These are phyloP conservation scores for Breviolum minutum DNA, from an alignment of 73 alveolate genomes.

Conservation along the genomic window DNA sequence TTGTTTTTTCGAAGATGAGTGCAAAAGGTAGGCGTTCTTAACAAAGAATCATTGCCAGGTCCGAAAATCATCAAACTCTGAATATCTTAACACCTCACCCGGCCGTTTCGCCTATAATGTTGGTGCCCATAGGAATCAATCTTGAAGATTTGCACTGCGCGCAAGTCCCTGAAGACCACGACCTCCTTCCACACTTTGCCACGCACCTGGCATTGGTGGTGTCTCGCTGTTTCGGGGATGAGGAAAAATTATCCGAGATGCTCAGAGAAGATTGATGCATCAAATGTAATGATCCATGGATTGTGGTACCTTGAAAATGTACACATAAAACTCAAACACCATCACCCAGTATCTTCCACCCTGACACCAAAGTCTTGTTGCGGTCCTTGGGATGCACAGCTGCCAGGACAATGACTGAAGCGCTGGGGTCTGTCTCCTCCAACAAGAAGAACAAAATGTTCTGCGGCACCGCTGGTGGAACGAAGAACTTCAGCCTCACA, in stretches of 20 bases:
- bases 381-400: constrained; percentile 60
- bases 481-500: constrained; percentile 75
- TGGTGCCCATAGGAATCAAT: constrained; percentile 80
- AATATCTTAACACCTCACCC: too few relatives aligned
- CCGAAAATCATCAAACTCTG: too few relatives aligned
- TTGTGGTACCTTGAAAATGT: too few relatives aligned
- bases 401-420: constrained; percentile 78
- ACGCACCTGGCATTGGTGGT: constrained; percentile 31
- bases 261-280: too few relatives aligned
- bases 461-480: constrained; percentile 86
- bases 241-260: too few relatives aligned
- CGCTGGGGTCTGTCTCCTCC: constrained; percentile 90
- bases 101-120: constrained; percentile 49
- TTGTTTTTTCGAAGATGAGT: not conserved
- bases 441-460: constrained; percentile 72
- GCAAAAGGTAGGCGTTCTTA: not conserved
- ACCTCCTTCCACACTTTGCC: constrained; percentile 95
- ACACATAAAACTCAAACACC: too few relatives aligned
- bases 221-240: not conserved
- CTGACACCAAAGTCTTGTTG: too few relatives aligned
- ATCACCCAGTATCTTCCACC: not conserved
- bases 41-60: not conserved
- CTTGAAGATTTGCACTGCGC: constrained; percentile 90
- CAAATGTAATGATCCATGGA: not conserved
- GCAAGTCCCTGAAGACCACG: constrained; percentile 78